Base-by-base conservation (phyloP, 1,284 basidiomycete genomes). In the Cutaneotrichosporon arboriforme region DNA sequence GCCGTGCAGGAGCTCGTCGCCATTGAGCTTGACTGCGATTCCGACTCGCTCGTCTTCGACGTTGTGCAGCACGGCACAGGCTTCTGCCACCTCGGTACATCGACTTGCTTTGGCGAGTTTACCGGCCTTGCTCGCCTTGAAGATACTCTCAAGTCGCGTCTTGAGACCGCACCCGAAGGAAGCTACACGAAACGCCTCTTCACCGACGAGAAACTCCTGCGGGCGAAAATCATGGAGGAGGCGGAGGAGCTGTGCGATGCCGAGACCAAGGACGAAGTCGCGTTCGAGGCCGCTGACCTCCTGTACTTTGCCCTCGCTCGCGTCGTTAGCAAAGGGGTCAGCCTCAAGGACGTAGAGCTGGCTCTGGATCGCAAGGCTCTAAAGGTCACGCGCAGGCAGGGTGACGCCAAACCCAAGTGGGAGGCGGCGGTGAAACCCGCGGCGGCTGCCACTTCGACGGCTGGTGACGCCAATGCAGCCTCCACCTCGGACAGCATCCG, bases 221-320 rank as follows among this genome's bases (percentile, higher is more conserved):
- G 81, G 48, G 86, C 92, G 48, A 99, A 99, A 78, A 91, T 99
- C 58, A 90, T 89, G 83, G 96, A 99, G 74, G 96, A 99, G 74
- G 96, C 96, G 0, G 90, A 94, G 65, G 96, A 99, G 74, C 81
- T 99, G 13, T 94, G 92, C 67, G 81, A 81, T 22, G 96, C 96
- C 14, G 78, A 84, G 63, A 83, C 83, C 4, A 82, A 83, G 67
- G 86, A 90, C 49, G 87, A 93, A 42, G 80, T 97, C n/a, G 88
- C 91, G 1, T 96, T 94, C 61, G 96, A 99, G 75, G 90, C 92
- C 2, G 94, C 94, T 0, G 96, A 99, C 75, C 78, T 99, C 37
- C 67, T 97, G 46, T 99, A 98, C 78, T 99, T 99, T 76, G 85
- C 88, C 2, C 77, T 99, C 59, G 84, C 88, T 15, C 86, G 88